These are phyloP conservation scores for Galerina sulciceps DNA, from an alignment of 768 basidiomycete genomes.

Conservation along the genomic window DNA sequence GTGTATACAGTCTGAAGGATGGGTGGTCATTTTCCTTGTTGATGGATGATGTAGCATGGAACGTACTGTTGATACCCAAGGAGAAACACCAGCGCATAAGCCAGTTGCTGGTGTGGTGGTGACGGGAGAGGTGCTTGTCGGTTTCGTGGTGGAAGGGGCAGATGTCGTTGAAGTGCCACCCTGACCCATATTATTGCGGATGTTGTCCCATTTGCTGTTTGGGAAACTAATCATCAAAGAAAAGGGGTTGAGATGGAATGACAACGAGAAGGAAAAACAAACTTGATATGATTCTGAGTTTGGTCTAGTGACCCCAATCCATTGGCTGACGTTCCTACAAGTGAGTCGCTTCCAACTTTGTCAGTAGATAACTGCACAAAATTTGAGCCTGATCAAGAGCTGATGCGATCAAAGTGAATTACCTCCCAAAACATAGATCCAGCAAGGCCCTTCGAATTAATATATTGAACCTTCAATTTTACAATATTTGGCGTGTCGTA, in stretches of 20 bases:
- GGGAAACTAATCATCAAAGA: conserved; percentile 51
- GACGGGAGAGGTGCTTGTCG: conserved; percentile 21
- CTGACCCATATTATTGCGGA: conserved; percentile 63
- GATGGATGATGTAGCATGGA: background rate
- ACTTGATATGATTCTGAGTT: conserved; percentile 70
- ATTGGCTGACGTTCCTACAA: conserved; percentile 53
- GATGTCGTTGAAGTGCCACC: conserved; percentile 21
- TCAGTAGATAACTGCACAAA: conserved; percentile 56
- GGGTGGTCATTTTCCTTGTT: background rate
- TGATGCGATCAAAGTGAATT: conserved; percentile 19
- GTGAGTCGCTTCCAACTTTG: conserved; percentile 59
- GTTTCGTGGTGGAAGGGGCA: conserved; percentile 21
- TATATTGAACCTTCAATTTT: conserved; percentile 69
- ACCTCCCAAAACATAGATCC: conserved; percentile 80
- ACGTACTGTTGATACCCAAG: conserved; percentile 51
- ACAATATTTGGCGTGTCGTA: conserved; percentile 79
- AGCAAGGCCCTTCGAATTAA: conserved; percentile 59
- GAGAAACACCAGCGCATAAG: conserved; percentile 43
- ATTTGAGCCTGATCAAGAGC: background rate
- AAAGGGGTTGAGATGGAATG: background rate
- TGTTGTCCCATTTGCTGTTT: conserved; percentile 73
- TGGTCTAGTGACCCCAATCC: conserved; percentile 59
- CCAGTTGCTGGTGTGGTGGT: conserved; percentile 32
- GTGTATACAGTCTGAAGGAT: conserved; percentile 42
- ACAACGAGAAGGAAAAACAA: conserved; percentile 5